A percentile compares a stretch with the other conserved stretches of the same genome.
phyloP scores from a whole-genome alignment of 306 rosid genomes.

The Sesbania bispinosa region DNA sequence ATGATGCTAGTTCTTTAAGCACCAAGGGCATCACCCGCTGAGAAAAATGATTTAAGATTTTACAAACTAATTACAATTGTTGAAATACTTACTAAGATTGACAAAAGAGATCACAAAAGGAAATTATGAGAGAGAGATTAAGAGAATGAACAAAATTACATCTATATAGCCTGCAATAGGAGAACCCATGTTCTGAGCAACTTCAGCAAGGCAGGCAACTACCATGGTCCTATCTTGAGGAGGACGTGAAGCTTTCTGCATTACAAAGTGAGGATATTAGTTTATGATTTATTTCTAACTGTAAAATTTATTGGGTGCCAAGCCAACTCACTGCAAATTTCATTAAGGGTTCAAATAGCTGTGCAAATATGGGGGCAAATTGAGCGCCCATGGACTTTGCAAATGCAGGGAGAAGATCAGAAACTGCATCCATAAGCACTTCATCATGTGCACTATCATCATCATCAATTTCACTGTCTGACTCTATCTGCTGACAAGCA shows the following conservation, averaged over 20 bases:
- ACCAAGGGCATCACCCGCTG: constrained; percentile 90
- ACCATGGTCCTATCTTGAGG: constrained; percentile 97
- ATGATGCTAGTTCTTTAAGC: constrained; percentile 79
- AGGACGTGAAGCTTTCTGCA: constrained; percentile 89
- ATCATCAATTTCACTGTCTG: constrained; percentile 83
- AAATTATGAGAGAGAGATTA: background rate
- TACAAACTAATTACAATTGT: constrained; percentile 24
- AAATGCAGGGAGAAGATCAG: constrained; percentile 93
- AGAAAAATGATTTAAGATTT: constrained; percentile 26
- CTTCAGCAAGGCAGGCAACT: constrained; percentile 99
- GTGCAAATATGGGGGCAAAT: constrained; percentile 84
- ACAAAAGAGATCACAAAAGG: background rate
- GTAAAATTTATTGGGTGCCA: constrained; percentile 19
- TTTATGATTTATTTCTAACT: constrained; percentile 24
- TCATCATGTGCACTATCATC: constrained; percentile 79
- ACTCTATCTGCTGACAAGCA: constrained; percentile 77
- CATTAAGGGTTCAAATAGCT: constrained; percentile 83
- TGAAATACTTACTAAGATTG: background rate
- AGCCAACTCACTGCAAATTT: constrained; percentile 76
- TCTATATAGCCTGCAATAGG: constrained; percentile 86
- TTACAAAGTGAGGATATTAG: constrained; percentile 28
- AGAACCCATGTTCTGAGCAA: constrained; percentile 97
- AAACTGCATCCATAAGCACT: constrained; percentile 96
- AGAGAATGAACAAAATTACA: constrained; percentile 40
- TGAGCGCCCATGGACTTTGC: constrained; percentile 96